Evolutionary conservation across 768 basidiomycete genomes (phyloP), one percentile per base, ranked within the genome.

Genomic region (Termitomyces sp.): DNA sequence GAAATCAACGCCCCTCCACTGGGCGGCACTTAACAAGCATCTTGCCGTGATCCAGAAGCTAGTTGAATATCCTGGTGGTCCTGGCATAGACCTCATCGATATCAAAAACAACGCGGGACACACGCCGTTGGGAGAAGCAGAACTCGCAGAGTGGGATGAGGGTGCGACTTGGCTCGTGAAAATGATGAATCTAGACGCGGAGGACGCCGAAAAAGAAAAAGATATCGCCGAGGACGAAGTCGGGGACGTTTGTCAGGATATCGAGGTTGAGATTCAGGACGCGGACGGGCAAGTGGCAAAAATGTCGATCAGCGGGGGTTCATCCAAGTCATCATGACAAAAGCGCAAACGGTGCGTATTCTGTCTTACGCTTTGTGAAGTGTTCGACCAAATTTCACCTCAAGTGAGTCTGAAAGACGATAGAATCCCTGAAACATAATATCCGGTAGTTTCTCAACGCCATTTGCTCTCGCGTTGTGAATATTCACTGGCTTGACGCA

Each of bases 11-110:
- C 81, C 95, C 7, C 72, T 97, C 6, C 95, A 98, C 66, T 97
- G 94, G 94, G 94, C 94, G 0, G 84, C 90, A 2, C 70, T 94
- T 41, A 98, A 97, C 69, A 75, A 80, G 2, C 94, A 95, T 63
- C 81, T 96, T 3, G 67, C 71, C 7, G 68, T 85, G 48, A 78
- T 81, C 1, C 78, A 86, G 68, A 77, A 74, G 36, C 81, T 93
- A 31, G 81, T 92, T 12, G 70, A 77, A 52, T 79, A 77, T 62
- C 73, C 80, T 0, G 65, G 62, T 22, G 87, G 87, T 0, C 85
- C 86, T 1, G 85, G 93, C 1, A 69, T 80, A 28, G 78, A 80
- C 65, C 72, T 87, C 61, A 93, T 92, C 64, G 92, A 88, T 68
- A 79, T 85, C 58, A 90, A 85, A 73, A 94, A 92, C 63, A 63